Conservation (phyloP, 2,329 filamentous ascomycete species). For the Rutstroemia sp. region DNA sequence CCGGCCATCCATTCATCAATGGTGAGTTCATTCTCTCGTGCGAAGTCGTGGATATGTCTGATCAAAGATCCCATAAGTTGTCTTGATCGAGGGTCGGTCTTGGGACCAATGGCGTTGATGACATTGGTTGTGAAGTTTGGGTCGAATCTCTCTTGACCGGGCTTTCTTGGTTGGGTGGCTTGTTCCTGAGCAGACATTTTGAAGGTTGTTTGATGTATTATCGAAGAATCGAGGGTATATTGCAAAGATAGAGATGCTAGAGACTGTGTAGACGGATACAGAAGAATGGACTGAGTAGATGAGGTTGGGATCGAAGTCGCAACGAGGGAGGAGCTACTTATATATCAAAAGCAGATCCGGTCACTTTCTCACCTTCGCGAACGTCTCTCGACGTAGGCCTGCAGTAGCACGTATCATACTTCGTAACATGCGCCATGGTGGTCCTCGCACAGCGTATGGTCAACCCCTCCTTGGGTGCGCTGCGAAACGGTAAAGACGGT, state of each 20-base stretch:
- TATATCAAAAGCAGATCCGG: neutral
- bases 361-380: no score
- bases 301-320: neutral
- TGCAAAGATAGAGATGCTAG: neutral
- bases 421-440: no score
- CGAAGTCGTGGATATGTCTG: constrained; percentile 70
- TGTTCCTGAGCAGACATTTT: constrained; percentile 4
- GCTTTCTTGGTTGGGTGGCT: neutral
- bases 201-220: neutral
- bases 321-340: neutral
- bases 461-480: neutral
- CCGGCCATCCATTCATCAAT: constrained; percentile 71
- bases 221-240: neutral
- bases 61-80: constrained; percentile 58
- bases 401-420: no score
- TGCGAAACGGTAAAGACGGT: neutral
- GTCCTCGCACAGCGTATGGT: neutral
- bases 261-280: neutral
- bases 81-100: constrained; percentile 56
- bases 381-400: no score
- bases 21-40: constrained; percentile 68
- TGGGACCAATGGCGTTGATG: constrained; percentile 65
- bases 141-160: constrained; percentile 45
- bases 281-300: neutral
- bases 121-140: constrained; percentile 70